Conservation (phyloP, 768 basidiomycete species). For the Gautieria morchelliformis region DNA sequence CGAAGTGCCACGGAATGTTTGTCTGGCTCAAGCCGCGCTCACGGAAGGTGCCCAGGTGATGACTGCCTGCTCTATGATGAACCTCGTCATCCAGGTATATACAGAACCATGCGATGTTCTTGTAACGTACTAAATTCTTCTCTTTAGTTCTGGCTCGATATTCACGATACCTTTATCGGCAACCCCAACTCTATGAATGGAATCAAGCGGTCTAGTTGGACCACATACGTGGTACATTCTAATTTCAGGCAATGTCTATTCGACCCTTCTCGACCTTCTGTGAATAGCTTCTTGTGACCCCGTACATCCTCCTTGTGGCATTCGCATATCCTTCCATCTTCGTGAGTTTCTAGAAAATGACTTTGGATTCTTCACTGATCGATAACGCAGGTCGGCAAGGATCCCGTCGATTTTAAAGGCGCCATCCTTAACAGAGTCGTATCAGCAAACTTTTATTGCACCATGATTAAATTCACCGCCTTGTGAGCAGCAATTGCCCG, state of each 20-base stretch:
- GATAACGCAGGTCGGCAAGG: too few species aligned
- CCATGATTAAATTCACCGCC: background rate
- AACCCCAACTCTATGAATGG: background rate
- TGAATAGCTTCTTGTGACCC: too few species aligned
- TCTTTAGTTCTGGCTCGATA: conserved; percentile 1
- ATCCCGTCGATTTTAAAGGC: background rate
- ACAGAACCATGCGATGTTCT: background rate
- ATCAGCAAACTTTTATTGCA: background rate
- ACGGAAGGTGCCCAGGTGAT: conserved; percentile 31
- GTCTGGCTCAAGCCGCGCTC: conserved; percentile 43
- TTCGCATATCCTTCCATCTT: too few species aligned
- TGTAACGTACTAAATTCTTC: background rate
- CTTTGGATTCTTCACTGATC: too few species aligned
- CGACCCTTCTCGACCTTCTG: too few species aligned
- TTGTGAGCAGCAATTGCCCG: background rate
- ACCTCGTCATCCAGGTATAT: background rate
- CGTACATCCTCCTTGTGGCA: too few species aligned
- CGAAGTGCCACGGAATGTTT: conserved; percentile 27
- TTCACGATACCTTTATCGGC: background rate
- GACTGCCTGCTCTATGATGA: conserved; percentile 2
- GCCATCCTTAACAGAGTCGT: background rate
- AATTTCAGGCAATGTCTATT: too few species aligned
- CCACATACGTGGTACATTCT: too few species aligned
- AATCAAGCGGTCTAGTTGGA: too few species aligned
- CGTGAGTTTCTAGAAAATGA: too few species aligned